phyloP scores from a whole-genome alignment of 2,329 filamentous ascomycete genomes.

The Microsporum canis region DNA sequence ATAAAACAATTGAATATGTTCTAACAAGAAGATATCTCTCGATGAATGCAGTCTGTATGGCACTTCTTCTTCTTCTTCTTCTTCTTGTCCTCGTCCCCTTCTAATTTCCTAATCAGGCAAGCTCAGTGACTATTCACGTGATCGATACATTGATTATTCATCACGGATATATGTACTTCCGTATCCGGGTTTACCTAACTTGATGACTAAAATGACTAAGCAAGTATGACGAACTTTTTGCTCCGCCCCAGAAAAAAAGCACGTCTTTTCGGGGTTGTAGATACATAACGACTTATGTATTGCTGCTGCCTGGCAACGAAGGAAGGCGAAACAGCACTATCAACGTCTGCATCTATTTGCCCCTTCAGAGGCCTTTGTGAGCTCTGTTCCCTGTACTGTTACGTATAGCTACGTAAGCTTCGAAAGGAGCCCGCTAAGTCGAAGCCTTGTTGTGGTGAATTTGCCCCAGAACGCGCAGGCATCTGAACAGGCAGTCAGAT shows the following conservation, averaged over 20 bases:
- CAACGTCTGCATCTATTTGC: not conserved
- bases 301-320: not conserved
- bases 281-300: not conserved
- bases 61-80: not conserved
- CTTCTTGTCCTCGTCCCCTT: not conserved
- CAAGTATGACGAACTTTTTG: not conserved
- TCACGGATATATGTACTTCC: not conserved
- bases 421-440: not conserved
- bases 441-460: not conserved
- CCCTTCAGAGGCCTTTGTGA: not conserved
- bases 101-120: not conserved
- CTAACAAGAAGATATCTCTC: not conserved
- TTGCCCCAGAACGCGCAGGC: not conserved
- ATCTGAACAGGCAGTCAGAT: slow-evolving; percentile 1
- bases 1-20: not conserved
- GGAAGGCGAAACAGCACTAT: not conserved
- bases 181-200: not conserved
- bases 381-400: not conserved
- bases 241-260: not conserved
- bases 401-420: not conserved
- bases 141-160: too few species aligned
- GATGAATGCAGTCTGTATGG: not conserved
- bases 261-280: not conserved
- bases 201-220: not conserved
- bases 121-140: not conserved